Base-by-base conservation (phyloP, 192 early-diverging fungal genomes). In the Backusella tarrabulga region DNA sequence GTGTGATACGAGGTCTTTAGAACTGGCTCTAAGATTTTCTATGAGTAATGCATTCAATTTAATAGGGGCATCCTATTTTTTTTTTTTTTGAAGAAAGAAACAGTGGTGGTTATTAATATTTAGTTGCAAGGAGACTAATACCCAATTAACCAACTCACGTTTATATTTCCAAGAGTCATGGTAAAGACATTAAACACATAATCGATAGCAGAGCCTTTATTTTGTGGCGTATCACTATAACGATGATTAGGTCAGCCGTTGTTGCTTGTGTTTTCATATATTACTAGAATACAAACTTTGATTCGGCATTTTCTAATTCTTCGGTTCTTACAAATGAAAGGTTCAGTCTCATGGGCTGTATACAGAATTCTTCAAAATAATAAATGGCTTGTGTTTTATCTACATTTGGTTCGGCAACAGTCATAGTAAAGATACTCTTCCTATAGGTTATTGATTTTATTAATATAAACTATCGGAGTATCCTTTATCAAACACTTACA, bases 131-230 rank as follows among this genome's bases (percentile, higher is more conserved):
- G 9, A 12, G 23, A 1, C 15, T 38, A 14, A 72, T 32, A 29
- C 34, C 38, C 38, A 11, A 21, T 2, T 73, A 36, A 4, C n/a
- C 4, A 29, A 68, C 74, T 75, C 67, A 82, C 80, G 82, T 95
- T 92, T 73, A 97, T 90, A 76, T 96, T 97, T 50, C 94, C 95
- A 69, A 97, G 87, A 2, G 95, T 95, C 93, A 94, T 94, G 0
- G 93, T 96, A 46, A 97, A 85, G 29, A 95, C 85, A 67, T 92
- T 89, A 73, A 87, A 87, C 26, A 92, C 80, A 50, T 90, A 92
- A 14, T 67, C 76, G 3, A 87, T 29, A 9, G 89, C 69, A 46
- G 88, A 78, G 34, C 40, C 41, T 29, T 38, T 73, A 54, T 26
- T 29, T 26, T 29, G 56, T 63, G 66, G 38, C 3, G 66, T 41